These are phyloP conservation scores for Phaeosphaeria sp. DNA, from an alignment of 2,329 filamentous ascomycete genomes.

Conservation along the genomic window DNA sequence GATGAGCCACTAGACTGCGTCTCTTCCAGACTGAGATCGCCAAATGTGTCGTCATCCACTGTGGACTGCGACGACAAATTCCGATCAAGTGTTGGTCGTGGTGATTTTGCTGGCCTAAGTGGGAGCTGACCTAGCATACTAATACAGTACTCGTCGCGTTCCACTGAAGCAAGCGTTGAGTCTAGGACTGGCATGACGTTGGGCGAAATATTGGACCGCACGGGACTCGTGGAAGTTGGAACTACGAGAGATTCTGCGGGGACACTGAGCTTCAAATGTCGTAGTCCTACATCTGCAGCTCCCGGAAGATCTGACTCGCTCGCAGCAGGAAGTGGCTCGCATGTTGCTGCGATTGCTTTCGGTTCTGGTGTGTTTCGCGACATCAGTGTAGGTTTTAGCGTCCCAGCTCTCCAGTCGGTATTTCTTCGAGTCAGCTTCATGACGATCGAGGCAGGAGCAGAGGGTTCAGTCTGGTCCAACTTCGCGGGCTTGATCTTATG, in stretches of 20 bases:
- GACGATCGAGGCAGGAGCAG: background rate
- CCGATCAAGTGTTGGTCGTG: background rate
- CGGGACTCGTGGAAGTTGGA: background rate
- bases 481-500: conserved; percentile 5
- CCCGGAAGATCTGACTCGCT: background rate
- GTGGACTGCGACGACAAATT: background rate
- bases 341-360: background rate
- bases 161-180: background rate
- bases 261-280: background rate
- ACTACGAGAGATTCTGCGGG: background rate
- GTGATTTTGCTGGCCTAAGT: background rate
- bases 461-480: background rate
- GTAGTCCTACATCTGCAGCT: background rate
- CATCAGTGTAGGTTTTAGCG: background rate
- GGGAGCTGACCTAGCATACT: background rate
- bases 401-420: background rate
- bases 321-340: background rate
- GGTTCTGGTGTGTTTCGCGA: background rate
- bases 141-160: background rate
- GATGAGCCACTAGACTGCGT: conserved; percentile 10
- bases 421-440: background rate
- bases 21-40: conserved; percentile 6
- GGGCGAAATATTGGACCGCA: background rate
- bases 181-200: background rate
- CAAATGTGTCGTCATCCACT: background rate